Base-by-base conservation (phyloP, 2,329 filamentous ascomycete genomes). In the Exophiala calicioides region DNA sequence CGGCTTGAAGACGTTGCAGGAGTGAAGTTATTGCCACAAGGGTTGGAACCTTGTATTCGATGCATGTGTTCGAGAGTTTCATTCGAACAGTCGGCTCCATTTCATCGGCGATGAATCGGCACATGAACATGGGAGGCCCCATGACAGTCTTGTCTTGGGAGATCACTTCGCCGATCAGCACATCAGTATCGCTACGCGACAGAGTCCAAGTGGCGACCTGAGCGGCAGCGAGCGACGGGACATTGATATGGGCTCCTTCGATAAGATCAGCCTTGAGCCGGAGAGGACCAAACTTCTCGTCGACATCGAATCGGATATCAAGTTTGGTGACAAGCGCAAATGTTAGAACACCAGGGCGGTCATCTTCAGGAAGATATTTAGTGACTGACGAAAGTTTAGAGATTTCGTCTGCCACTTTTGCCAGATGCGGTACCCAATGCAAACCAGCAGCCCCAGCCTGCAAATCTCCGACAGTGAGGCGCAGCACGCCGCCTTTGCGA, bases 351-450 rank as follows among this genome's bases (percentile, higher is more conserved):
- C 93, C 93, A 2, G 93, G 93, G 1, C 90, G 81, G 59, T 98
- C 91, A 66, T 98, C 93, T 58, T 98, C 91, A 0, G 93, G 91
- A 2, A 98, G 76, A 64, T 97, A 97, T 63, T 96, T 97, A 5
- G 91, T 81, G 19, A 98, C 89, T 0, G 84, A 90, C 0, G 90
- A 88, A 4, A 98, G 74, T 56, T 86, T 88, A 4, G 85, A 78
- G 37, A 97, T 65, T 60, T 98, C 93, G 54, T 87, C 84, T 1
- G 80, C 84, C 6, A 98, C 76, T 8, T 78, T 77, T 5, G 84
- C 80, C 10, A 98, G 73, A 31, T 80, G 79, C 7, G 79, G 73
- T 12, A 95, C 70, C 55, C 85, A 81, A 8, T 79, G 72, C 29
- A 88, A 68, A 51, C 83, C 81, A 5, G 75, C 74, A 12, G 93